These are phyloP conservation scores for Picochlorum sp. DNA, from an alignment of 139 green algal genomes.

Conservation along the genomic window DNA sequence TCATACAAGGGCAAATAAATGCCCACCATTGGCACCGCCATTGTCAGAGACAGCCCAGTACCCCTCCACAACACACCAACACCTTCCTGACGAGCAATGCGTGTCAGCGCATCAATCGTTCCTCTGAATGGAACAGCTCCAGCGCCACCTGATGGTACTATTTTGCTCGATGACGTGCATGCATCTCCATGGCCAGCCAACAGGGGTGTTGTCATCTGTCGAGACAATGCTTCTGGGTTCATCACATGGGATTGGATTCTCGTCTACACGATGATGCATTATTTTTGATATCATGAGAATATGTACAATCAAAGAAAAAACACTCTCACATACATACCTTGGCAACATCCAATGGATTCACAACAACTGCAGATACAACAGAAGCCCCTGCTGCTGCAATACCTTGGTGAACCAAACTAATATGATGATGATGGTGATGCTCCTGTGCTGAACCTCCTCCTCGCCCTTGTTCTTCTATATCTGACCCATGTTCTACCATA, in stretches of 20 bases:
- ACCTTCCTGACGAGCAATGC: slow-evolving; percentile 54
- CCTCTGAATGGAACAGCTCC: slow-evolving; percentile 11
- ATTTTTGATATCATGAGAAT: too few relatives aligned
- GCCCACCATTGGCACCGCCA: slow-evolving; percentile 76
- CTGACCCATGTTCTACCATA: too few relatives aligned
- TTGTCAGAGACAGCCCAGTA: slow-evolving; percentile 60
- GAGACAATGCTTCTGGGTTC: background rate
- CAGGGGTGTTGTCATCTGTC: background rate
- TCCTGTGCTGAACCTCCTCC: too few relatives aligned
- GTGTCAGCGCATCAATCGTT: slow-evolving; percentile 34
- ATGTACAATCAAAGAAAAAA: too few relatives aligned
- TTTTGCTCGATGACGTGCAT: slow-evolving; percentile 18
- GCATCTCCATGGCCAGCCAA: slow-evolving; percentile 33
- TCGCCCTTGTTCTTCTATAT: too few relatives aligned
- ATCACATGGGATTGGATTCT: too few relatives aligned
- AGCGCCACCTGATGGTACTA: slow-evolving; percentile 5
- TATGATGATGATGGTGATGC: background rate
- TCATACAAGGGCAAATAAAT: slow-evolving; percentile 97
- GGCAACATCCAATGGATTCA: slow-evolving; percentile 77
- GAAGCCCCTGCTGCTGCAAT: slow-evolving; percentile 56
- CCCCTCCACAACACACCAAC: slow-evolving; percentile 60
- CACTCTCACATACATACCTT: slow-evolving; percentile 43
- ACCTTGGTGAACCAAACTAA: slow-evolving; percentile 15
- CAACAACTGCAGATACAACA: slow-evolving; percentile 51
- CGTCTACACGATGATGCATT: background rate